Conservation (phyloP, 2,329 filamentous ascomycete species). For the Epichloe typhina region DNA sequence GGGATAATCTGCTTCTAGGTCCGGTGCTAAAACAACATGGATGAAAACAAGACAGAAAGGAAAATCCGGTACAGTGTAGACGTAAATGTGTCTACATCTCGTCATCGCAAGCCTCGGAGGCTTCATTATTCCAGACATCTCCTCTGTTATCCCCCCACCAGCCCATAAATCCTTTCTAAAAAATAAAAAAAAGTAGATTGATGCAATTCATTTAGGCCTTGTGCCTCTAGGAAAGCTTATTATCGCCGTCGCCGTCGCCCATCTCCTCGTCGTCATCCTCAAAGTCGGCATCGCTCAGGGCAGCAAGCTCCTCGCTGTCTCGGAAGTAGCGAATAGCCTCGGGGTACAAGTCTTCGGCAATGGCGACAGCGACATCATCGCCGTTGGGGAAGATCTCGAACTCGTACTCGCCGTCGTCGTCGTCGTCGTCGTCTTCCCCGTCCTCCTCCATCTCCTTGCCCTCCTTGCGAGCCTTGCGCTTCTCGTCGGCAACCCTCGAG, state of each 20-base stretch:
- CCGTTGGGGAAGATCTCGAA: slow-evolving; percentile 81
- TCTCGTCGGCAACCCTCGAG: slow-evolving; percentile 45
- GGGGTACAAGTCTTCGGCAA: slow-evolving; percentile 83
- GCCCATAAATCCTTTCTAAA: neutral
- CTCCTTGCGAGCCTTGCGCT: slow-evolving; percentile 33
- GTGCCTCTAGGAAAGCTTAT: slow-evolving; percentile 31
- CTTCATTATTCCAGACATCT: neutral
- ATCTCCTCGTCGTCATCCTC: slow-evolving; percentile 41
- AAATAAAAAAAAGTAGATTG: too few species aligned
- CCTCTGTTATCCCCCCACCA: neutral
- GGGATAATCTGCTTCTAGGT: slow-evolving; percentile 4
- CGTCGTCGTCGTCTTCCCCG: slow-evolving; percentile 40
- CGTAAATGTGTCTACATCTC: neutral
- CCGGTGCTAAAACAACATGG: neutral
- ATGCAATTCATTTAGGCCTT: slow-evolving; percentile 20
- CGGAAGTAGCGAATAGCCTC: slow-evolving; percentile 80
- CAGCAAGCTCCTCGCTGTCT: slow-evolving; percentile 52
- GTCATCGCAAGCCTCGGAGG: neutral
- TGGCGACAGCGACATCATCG: slow-evolving; percentile 65
- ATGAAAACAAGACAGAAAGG: slow-evolving; percentile 7
- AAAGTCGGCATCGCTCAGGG: slow-evolving; percentile 56
- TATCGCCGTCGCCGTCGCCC: slow-evolving; percentile 29
- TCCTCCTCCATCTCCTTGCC: slow-evolving; percentile 33
- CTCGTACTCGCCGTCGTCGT: slow-evolving; percentile 50
- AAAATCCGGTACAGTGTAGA: neutral